Evolutionary conservation across 2,329 filamentous ascomycete genomes (phyloP), one percentile per base, ranked within the genome.

Genomic region (Chrysosphaeria jannelii): DNA sequence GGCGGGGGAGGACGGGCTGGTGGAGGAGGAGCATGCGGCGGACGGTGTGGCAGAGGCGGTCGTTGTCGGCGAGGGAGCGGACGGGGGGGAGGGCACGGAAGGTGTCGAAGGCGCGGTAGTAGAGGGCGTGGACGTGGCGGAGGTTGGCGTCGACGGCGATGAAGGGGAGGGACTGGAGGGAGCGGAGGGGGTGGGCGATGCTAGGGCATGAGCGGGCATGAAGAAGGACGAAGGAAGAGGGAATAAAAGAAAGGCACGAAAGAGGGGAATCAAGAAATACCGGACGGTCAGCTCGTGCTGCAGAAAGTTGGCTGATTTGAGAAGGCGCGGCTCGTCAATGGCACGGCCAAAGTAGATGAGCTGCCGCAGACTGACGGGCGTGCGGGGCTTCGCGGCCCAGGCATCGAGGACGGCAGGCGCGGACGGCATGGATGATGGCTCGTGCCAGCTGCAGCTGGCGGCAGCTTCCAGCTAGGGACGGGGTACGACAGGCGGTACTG

Each of bases 261-360:
- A n/a, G n/a, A n/a, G n/a, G 13, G 6, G n/a, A 7, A 21, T 20
- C 7, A 20, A 20, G 8, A 6, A n/a, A 10, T 10, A 70, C 67
- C n/a, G n/a, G n/a, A n/a, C n/a, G n/a, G n/a, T n/a, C n/a, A n/a
- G n/a, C n/a, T n/a, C n/a, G n/a, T n/a, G n/a, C n/a, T 85, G 71
- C 24, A 93, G 79, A 51, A 97, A 97, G 46, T 97, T 97, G 30
- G 85, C 85, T 20, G 79, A 91, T 46, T 74, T 79, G 34, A 97
- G 61, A 30, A 97, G 56, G 27, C 88, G 68, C 24, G 65, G 57
- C 46, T 93, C 79, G 22, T 79, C 91, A 39, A 97, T 49, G 12
- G 79, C 88, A 22, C 85, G 69, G 14, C 85, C 85, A 45, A 93
- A 97, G 37, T 93, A 88, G 48, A 89, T 93, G 36, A 97, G 59